These are phyloP conservation scores for Verticillium isaacii DNA, from an alignment of 2,329 filamentous ascomycete species.

Conservation along the genomic window DNA sequence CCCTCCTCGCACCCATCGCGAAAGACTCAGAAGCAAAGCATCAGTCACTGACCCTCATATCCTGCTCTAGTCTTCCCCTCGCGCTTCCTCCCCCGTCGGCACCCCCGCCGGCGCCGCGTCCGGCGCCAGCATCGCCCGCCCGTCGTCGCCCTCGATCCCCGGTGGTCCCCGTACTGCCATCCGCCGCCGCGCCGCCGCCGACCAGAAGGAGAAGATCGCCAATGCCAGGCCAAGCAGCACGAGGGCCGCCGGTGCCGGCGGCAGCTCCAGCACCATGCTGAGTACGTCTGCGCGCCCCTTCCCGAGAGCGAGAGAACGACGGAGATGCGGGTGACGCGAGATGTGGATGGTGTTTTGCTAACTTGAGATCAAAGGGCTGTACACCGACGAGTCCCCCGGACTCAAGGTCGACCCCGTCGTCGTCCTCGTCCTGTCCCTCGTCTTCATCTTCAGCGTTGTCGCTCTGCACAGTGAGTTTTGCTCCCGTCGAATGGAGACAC, in stretches of 20 bases:
- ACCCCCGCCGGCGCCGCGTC: constrained; percentile 50
- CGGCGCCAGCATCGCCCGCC: constrained; percentile 68
- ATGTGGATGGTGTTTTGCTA: constrained; percentile 18
- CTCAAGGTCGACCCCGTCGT: constrained; percentile 98
- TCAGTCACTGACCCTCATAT: neutral
- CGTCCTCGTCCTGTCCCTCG: constrained; percentile 89
- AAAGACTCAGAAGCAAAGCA: neutral
- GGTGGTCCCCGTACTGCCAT: constrained; percentile 94
- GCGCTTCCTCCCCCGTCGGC: constrained; percentile 54
- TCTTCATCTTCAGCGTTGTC: constrained; percentile 98
- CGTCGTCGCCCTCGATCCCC: constrained; percentile 82
- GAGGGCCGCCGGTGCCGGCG: constrained; percentile 86
- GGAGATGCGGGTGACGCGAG: neutral
- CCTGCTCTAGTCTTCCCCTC: constrained; percentile 48
- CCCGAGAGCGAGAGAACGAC: neutral
- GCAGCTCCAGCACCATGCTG: constrained; percentile 97
- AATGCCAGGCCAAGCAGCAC: constrained; percentile 92
- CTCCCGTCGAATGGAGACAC: neutral
- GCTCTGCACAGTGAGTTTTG: constrained; percentile 84
- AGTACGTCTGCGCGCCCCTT: constrained; percentile 40
- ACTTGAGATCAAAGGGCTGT: constrained; percentile 59
- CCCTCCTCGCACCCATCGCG: neutral
- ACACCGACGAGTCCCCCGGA: constrained; percentile 97
- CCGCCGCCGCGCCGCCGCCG: constrained; percentile 88
- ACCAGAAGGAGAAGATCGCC: constrained; percentile 94